Base-by-base conservation (phyloP, 2,329 filamentous ascomycete genomes). In the Fusarium chuoi region DNA sequence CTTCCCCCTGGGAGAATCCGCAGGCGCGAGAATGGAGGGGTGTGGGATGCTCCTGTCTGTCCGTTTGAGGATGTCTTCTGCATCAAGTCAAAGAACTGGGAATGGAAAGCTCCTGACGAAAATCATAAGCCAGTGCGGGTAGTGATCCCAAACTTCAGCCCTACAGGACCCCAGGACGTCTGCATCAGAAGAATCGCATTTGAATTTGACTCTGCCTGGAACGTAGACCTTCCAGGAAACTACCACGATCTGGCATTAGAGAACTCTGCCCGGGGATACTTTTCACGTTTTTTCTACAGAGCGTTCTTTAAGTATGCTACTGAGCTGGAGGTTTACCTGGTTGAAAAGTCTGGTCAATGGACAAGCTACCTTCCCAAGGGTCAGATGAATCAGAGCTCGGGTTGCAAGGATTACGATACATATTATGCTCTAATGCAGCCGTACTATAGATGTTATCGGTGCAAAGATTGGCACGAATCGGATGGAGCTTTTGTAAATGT, bases 81-180 rank as follows among this genome's bases (percentile, higher is more conserved):
- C 9, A 26, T 45, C 11, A 9, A 26, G 11, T 8, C 42, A 1
- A 24, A 45, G 17, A 26, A 0, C 10, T 45, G 42, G 42, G 0
- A 6, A 20, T 20, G n/a, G 42, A 18, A 18, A 12, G n/a, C 24
- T 4, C 12, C 5, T 1, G 12, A 9, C 0, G 24, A 1, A 13
- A 26, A 45, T 9, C 3, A 26, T 9, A 20, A 20, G 11, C 5
- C 7, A 26, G 6, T 1, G 17, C 7, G 12, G 24, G 42, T 26
- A 13, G 42, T 12, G 5, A 20, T 45, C 11, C 24, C 17, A 12
- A 10, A 24, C 2, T 44, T 6, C 6, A 44, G n/a, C n/a, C n/a
- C 41, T 24, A 24, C 9, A 26, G 42, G 42, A 12, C 7, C 17
- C 11, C 1, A 13, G 11, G 3, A 45, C 7, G 7, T 26, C 11